These are phyloP conservation scores for Amanita muscaria DNA, from an alignment of 768 basidiomycete genomes.

Conservation along the genomic window DNA sequence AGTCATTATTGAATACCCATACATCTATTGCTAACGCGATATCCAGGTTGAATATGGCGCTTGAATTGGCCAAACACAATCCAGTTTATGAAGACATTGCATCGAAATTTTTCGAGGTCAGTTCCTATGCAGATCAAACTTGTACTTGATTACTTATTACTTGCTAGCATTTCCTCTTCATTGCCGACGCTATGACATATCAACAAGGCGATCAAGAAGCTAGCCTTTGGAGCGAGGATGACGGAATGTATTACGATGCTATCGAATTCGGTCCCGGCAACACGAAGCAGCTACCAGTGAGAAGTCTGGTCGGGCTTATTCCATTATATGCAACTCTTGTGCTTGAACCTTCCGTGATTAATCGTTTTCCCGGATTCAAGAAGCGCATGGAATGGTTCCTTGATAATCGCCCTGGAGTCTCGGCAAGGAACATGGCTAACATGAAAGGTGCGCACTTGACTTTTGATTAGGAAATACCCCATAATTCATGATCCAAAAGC, in stretches of 20 bases:
- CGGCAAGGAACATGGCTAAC: conserved; percentile 90
- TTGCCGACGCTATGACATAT: conserved; percentile 98
- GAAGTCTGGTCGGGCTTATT: conserved; percentile 95
- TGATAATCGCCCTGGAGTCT: conserved; percentile 82
- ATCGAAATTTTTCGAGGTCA: conserved; percentile 90
- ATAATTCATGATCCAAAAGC: conserved; percentile 17
- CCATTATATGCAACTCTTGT: conserved; percentile 94
- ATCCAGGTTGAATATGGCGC: conserved; percentile 86
- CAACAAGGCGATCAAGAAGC: conserved; percentile 66
- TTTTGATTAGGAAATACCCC: not conserved
- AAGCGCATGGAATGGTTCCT: conserved; percentile 99
- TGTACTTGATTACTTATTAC: not conserved
- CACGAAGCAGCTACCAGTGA: conserved; percentile 86
- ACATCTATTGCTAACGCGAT: conserved; percentile 2
- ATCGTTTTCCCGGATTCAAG: conserved; percentile 95
- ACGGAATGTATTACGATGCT: conserved; percentile 98
- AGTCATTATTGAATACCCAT: conserved; percentile 14
- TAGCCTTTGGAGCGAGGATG: conserved; percentile 92
- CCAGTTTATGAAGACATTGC: conserved; percentile 98
- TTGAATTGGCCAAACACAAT: conserved; percentile 97
- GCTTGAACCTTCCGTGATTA: conserved; percentile 81
- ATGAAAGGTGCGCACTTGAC: conserved; percentile 60
- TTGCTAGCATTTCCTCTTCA: conserved; percentile 91
- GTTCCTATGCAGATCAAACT: conserved; percentile 3
- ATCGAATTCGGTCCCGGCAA: conserved; percentile 79